Evolutionary conservation across 108 stramenopile genomes (phyloP), one percentile per base, ranked within the genome.

Genomic region (Stephanodiscus minutulus): DNA sequence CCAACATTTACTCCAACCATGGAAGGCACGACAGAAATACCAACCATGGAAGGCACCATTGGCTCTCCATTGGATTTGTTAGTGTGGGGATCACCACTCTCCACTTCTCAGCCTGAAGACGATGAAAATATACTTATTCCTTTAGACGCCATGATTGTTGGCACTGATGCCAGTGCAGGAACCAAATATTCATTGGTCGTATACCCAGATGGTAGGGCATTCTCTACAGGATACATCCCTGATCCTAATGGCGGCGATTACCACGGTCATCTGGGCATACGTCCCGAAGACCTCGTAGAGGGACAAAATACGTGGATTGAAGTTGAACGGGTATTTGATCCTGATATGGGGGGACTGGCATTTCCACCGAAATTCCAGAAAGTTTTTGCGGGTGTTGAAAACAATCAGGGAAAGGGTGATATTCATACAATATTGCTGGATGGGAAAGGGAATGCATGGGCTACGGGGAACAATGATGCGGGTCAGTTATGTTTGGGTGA

Each of bases 231-330:
- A 53, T 55, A 52, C 3, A 70, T 80, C 55, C 50, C 46, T 27
- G 61, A 60, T 49, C 41, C 63, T 56, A 59, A 43, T 21, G 35
- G 56, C 58, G 57, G 37, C 27, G 21, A 68, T 24, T 73, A 73
- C 41, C 62, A 73, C 22, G 79, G 79, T 39, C 79, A 73, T 59
- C 62, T 80, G 7, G 79, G 79, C 21, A 27, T 80, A 39, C 66
- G 53, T 0, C 72, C 72, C 13, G 39, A 73, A 28, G 67, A 64
- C n/a, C 37, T 80, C 31, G 18, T 27, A 29, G 62, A 68, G 44
- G 78, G 78, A 3, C 66, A 67, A 36, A 79, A 79, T 66, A 48
- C 28, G 15, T 72, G 59, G 59, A 18, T 20, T 18, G 37, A 60
- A 60, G 43, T 60, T 21, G 59, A 60, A 2, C 59, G 59, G 7